Percentiles rank a stretch among this genome's conserved stretches.
phyloP scores from a whole-genome alignment of 495 filamentous ascomycete genomes.

The Glonium stellatum region DNA sequence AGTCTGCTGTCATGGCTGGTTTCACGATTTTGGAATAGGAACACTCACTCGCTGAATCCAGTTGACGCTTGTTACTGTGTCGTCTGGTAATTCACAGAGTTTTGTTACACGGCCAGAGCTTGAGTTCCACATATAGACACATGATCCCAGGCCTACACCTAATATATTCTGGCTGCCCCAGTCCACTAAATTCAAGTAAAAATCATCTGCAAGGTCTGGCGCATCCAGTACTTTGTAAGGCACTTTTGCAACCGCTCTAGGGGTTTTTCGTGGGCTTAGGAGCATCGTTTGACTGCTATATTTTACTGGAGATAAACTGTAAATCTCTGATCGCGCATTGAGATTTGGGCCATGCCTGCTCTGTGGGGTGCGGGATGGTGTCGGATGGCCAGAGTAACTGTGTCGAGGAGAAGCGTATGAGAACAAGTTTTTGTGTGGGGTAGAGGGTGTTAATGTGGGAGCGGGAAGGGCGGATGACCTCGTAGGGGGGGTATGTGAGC shows the following conservation, averaged over 20 bases:
- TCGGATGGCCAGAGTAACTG: slow-evolving; percentile 64
- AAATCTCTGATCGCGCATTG: slow-evolving; percentile 81
- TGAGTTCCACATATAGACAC: slow-evolving; percentile 99
- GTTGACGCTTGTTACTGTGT: slow-evolving; percentile 90
- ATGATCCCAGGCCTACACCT: slow-evolving; percentile 83
- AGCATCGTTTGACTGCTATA: slow-evolving; percentile 87
- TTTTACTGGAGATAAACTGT: slow-evolving; percentile 85
- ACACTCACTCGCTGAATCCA: slow-evolving; percentile 78
- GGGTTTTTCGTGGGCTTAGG: slow-evolving; percentile 77
- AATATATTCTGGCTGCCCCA: slow-evolving; percentile 95
- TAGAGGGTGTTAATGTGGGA: slow-evolving; percentile 75
- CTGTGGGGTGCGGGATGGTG: slow-evolving; percentile 82
- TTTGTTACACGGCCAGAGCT: slow-evolving; percentile 78
- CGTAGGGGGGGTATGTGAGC: slow-evolving; percentile 74
- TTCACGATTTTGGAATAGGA: slow-evolving; percentile 3
- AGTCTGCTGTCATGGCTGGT: neutral
- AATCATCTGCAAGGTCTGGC: slow-evolving; percentile 91
- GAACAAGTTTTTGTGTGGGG: slow-evolving; percentile 95
- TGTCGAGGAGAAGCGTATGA: slow-evolving; percentile 79
- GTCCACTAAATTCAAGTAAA: slow-evolving; percentile 93
- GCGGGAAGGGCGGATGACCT: slow-evolving; percentile 50
- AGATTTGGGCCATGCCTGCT: slow-evolving; percentile 78
- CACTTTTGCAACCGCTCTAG: slow-evolving; percentile 85
- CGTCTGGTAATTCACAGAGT: slow-evolving; percentile 85
- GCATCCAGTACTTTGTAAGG: slow-evolving; percentile 97